A percentile compares a stretch with the other conserved stretches of the same genome.
Evolutionary conservation across 2,329 filamentous ascomycete genomes (phyloP).

Genomic region (Lasiodiplodia hormozganensis): DNA sequence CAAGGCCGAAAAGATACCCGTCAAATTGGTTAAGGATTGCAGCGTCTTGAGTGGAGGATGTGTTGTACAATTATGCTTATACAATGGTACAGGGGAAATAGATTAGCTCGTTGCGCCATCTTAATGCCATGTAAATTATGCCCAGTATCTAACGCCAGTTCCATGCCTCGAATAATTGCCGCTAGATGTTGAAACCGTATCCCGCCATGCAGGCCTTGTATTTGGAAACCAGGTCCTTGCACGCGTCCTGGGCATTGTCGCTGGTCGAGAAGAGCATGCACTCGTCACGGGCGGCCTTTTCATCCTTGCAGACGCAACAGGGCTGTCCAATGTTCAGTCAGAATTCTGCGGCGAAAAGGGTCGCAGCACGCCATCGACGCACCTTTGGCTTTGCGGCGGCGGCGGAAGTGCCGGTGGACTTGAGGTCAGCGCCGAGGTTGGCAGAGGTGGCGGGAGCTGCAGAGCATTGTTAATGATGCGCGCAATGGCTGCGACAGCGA

Average conservation of each 20-base stretch:
- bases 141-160: conserved; percentile 39
- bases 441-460: conserved; percentile 36
- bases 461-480: background rate
- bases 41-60: conserved; percentile 14
- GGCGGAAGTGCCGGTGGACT: conserved; percentile 47
- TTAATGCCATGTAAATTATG: conserved; percentile 42
- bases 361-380: conserved; percentile 29
- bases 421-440: conserved; percentile 56
- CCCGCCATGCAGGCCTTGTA: conserved; percentile 93
- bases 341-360: conserved; percentile 17
- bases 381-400: conserved; percentile 54
- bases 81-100: conserved; percentile 6
- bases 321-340: conserved; percentile 64
- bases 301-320: conserved; percentile 96
- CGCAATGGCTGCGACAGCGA: background rate
- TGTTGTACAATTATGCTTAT: conserved; percentile 19
- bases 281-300: conserved; percentile 91
- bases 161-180: background rate
- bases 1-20: conserved; percentile 11
- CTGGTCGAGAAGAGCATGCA: conserved; percentile 97
- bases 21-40: background rate
- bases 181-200: conserved; percentile 77
- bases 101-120: conserved; percentile 13
- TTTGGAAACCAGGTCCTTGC: conserved; percentile 79
- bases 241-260: conserved; percentile 82